These are phyloP conservation scores for Wakefieldia striispora DNA, from an alignment of 768 basidiomycete genomes.

Conservation along the genomic window DNA sequence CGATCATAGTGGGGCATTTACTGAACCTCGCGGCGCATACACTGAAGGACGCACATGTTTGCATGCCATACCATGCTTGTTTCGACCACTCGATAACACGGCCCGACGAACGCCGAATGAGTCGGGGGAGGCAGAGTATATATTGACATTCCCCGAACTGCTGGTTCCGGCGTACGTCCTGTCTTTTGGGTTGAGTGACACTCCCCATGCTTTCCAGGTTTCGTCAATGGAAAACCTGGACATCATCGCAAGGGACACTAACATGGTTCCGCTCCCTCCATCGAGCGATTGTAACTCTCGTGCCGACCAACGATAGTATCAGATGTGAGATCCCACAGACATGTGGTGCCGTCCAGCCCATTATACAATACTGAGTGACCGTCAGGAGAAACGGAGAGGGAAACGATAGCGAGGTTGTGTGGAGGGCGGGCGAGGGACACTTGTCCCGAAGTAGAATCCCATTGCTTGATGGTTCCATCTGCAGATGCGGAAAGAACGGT, in stretches of 20 bases:
- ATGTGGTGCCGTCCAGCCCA: constrained; percentile 81
- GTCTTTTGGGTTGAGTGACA: constrained; percentile 75
- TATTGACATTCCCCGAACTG: constrained; percentile 64
- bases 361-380: constrained; percentile 73
- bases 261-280: constrained; percentile 66
- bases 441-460: constrained; percentile 66
- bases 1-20: not conserved
- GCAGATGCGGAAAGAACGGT: constrained; percentile 69
- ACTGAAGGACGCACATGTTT: constrained; percentile 51
- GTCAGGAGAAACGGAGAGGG: constrained; percentile 66
- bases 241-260: constrained; percentile 28
- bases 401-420: constrained; percentile 86
- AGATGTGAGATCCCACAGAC: constrained; percentile 65
- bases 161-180: constrained; percentile 75
- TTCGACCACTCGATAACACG: constrained; percentile 61
- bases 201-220: constrained; percentile 65
- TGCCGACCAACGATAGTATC: constrained; percentile 61
- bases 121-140: constrained; percentile 67
- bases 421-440: constrained; percentile 56
- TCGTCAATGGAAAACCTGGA: not conserved
- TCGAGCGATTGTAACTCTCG: constrained; percentile 69
- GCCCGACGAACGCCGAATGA: constrained; percentile 65
- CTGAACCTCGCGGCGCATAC: not conserved
- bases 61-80: constrained; percentile 77
- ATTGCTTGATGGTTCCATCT: constrained; percentile 74